Percentiles rank a stretch among this genome's conserved stretches.
Evolutionary conservation across 139 green algal genomes (phyloP).

Genomic region (Yamagishiella unicocca): DNA sequence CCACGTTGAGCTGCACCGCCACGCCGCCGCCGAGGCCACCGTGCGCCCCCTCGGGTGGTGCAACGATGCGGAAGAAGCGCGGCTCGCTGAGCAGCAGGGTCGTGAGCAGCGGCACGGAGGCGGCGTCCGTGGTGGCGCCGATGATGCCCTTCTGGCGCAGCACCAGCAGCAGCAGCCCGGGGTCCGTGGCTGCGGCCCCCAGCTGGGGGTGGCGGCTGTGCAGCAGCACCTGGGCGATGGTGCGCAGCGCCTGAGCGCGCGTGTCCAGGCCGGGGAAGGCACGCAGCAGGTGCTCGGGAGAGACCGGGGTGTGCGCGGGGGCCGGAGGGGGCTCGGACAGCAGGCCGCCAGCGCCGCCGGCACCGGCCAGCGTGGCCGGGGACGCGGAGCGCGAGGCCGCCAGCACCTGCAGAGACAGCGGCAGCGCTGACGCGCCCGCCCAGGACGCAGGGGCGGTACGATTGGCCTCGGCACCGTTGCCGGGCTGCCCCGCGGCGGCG

Average conservation of each 20-base stretch:
- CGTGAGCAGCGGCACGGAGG: neutral
- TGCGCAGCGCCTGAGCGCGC: slow-evolving; percentile 32
- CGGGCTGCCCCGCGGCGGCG: too few relatives aligned
- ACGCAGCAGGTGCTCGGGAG: slow-evolving; percentile 24
- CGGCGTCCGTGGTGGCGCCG: neutral
- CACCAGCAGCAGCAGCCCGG: slow-evolving; percentile 26
- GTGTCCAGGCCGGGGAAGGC: slow-evolving; percentile 41
- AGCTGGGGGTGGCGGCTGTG: slow-evolving; percentile 25
- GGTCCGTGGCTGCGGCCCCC: slow-evolving; percentile 28
- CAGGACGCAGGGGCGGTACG: too few relatives aligned
- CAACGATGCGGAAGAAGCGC: slow-evolving; percentile 28
- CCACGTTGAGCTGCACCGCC: slow-evolving; percentile 8
- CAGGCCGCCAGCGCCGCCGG: neutral
- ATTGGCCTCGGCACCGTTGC: too few relatives aligned
- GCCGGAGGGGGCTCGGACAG: too few relatives aligned
- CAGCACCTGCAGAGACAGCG: neutral
- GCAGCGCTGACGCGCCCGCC: neutral
- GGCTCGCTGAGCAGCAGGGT: slow-evolving; percentile 27
- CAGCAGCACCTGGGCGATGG: slow-evolving; percentile 34
- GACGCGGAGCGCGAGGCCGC: neutral
- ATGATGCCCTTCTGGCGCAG: slow-evolving; percentile 42
- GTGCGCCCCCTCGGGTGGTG: neutral
- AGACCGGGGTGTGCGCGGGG: too few relatives aligned
- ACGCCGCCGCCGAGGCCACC: neutral
- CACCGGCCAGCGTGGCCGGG: neutral